Evolutionary conservation across 768 basidiomycete genomes (phyloP), one percentile per base, ranked within the genome.

Genomic region (Epithele typhae): DNA sequence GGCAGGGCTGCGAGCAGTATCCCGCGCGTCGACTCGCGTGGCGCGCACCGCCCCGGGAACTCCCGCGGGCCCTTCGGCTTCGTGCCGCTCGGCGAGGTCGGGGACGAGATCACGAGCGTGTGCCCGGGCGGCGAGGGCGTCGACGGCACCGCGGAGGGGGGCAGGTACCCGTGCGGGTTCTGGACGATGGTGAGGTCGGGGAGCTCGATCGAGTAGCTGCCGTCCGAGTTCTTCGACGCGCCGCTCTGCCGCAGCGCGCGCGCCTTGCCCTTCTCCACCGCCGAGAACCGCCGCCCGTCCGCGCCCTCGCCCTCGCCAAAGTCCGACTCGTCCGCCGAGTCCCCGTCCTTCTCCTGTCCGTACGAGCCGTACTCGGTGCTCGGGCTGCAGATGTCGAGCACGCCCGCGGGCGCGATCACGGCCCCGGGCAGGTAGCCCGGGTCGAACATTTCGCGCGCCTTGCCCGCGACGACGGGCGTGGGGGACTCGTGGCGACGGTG

Each of bases 201-300:
- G 10, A 63, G 45, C 21, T 55, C 56, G 48, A 63, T 63, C 17
- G 61, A 54, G 48, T 55, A 63, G 48, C 59, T 60, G 12, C 61
- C 61, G 45, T 63, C 59, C 37, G 61, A 63, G 56, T 63, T 63
- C 52, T 60, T 58, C 21, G 61, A 60, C 21, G 54, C 61, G 43
- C 57, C 48, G 39, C 57, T 46, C 40, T 23, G 43, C 36, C 56
- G 49, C 25, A 39, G 25, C 10, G 51, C 48, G 21, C 46, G 51
- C 36, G 41, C 25, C 41, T 56, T 52, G 18, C 58, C 56, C 41
- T 48, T 54, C 37, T 44, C 48, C 11, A 40, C 40, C 3, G 48
- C 46, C 9, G 40, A 46, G n/a, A 47, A 24, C 32, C 43, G 45
- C 15, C 22, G 47, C 48, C 19, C 43, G 25, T 24, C 43, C 9